Conservation (phyloP, 345 rosid genomes). For the Anacardium occidentale region DNA sequence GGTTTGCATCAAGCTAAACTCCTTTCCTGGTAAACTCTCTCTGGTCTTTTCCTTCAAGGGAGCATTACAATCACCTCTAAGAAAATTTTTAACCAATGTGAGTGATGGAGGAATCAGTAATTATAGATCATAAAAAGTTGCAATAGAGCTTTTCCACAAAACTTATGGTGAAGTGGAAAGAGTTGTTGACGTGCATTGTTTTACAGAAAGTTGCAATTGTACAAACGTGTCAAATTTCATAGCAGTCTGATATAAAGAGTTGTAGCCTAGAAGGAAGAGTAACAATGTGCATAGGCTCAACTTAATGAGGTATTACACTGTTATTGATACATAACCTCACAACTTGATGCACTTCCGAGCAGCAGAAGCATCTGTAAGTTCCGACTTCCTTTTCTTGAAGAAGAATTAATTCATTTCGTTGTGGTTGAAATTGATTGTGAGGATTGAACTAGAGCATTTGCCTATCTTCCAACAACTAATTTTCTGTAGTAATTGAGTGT, state of each 20-base stretch:
- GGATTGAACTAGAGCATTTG: neutral
- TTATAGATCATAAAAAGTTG: neutral
- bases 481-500: neutral
- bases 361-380: neutral
- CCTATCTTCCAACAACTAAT: neutral
- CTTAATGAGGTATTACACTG: neutral
- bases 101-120: neutral
- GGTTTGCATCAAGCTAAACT: conserved; percentile 24
- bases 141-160: neutral
- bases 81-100: neutral
- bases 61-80: neutral
- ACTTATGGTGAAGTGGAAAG: neutral
- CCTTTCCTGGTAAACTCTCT: conserved; percentile 6
- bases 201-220: neutral
- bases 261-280: neutral
- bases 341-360: neutral
- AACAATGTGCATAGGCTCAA: neutral
- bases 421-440: neutral
- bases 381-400: neutral
- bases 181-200: neutral
- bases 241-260: neutral
- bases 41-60: neutral
- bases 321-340: neutral
- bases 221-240: neutral
- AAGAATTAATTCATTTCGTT: neutral